Conservation (phyloP, 805 yeast genomes). For the Starmerella asiatica region DNA sequence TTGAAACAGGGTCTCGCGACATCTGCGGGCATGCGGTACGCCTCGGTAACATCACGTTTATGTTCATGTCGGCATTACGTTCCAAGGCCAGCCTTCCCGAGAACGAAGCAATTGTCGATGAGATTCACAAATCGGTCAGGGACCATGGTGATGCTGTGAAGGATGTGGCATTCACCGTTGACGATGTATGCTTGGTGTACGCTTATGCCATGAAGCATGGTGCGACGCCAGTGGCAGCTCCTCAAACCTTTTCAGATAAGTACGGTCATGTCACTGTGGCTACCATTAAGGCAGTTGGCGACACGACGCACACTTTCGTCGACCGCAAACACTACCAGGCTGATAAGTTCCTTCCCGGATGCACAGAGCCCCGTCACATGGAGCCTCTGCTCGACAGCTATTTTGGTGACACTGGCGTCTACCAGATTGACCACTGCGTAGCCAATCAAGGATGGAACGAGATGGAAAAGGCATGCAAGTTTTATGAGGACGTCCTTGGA, state of each 20-base stretch:
- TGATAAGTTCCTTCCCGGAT: slow-evolving; percentile 44
- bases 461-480: slow-evolving; percentile 44
- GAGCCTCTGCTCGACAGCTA: slow-evolving; percentile 19
- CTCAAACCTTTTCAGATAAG: slow-evolving; percentile 28
- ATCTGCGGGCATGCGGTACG: slow-evolving; percentile 46
- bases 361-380: slow-evolving; percentile 13
- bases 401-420: slow-evolving; percentile 32
- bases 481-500: slow-evolving; percentile 51
- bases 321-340: slow-evolving; percentile 30
- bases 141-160: slow-evolving; percentile 71
- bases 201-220: slow-evolving; percentile 40
- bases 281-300: slow-evolving; percentile 41
- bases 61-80: slow-evolving; percentile 32
- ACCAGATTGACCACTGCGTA: slow-evolving; percentile 61
- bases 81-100: slow-evolving; percentile 21
- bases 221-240: slow-evolving; percentile 28
- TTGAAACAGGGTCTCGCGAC: slow-evolving; percentile 52
- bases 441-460: slow-evolving; percentile 62
- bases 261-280: slow-evolving; percentile 44
- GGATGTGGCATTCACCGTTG: slow-evolving; percentile 58
- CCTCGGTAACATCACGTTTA: slow-evolving; percentile 42
- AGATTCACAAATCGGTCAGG: slow-evolving; percentile 35
- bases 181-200: slow-evolving; percentile 35
- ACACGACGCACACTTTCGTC: slow-evolving; percentile 56
- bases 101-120: slow-evolving; percentile 23